Base-by-base conservation (phyloP, 495 filamentous ascomycete genomes). In the Annulohypoxylon maeteangense region DNA sequence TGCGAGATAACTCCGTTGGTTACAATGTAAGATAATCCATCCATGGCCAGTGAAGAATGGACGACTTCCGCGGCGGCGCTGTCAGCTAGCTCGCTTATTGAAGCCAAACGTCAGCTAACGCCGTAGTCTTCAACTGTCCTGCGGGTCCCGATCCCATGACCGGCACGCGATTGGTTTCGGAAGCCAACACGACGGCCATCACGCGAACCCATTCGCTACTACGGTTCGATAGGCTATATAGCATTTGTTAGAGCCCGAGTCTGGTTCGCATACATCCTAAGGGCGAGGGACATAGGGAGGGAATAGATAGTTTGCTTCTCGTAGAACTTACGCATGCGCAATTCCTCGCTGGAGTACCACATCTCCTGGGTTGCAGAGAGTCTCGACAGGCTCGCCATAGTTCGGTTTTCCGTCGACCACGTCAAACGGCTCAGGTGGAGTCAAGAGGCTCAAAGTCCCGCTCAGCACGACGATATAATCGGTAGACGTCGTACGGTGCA, bases 301-400 rank as follows among this genome's bases (percentile, higher is more conserved):
- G 45, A 45, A 22, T n/a, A 16, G 12, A 11, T 25, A 48, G 56
- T 31, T 51, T 56, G 32, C 27, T 48, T 12, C 18, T 44, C 18
- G 57, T 18, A 64, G 45, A 27, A 78, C 76, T 75, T 70, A 78
- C 76, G 65, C 71, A 50, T 78, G 69, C 69, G 76, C 75, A 12
- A 72, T 74, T 12, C 74, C 71, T 8, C 76, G 67, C 64, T 78
- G 70, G 31, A 74, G 62, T 8, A 75, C 72, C 12, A 73, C 51
- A n/a, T 76, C 74, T 4, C 74, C 72, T 4, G 69, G 66, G 16
- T 68, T 58, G 38, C 67, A 72, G 6, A 66, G 36, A 1, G 75
- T 74, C 45, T 77, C 73, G 36, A 58, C 42, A 34, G 67, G 63
- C 58, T 71, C 59, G 38, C 65, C 61, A 60, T 76, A 78, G 8